A percentile compares a stretch with the other conserved stretches of the same genome.
Conservation (phyloP, 108 stramenopile genomes). For the Skeletonema potamos region DNA sequence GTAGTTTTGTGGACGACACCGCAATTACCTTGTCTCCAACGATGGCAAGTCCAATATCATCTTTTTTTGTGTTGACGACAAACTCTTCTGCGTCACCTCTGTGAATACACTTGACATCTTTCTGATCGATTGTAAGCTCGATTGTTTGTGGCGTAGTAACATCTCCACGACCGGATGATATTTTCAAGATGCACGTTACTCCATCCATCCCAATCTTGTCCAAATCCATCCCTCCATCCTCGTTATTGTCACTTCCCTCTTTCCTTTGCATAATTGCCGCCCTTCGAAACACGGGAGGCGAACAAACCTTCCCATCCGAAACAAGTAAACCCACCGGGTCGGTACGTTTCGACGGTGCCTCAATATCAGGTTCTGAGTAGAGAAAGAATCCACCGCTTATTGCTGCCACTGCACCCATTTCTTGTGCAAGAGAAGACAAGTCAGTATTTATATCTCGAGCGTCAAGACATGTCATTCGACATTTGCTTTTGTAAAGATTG, state of each 20-base stretch:
- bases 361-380: conserved; percentile 42
- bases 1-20: neutral
- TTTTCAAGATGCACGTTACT: conserved; percentile 7
- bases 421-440: conserved; percentile 5
- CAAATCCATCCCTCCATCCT: neutral
- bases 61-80: neutral
- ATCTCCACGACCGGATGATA: neutral
- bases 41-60: conserved; percentile 23
- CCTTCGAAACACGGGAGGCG: conserved; percentile 34
- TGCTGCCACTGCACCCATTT: conserved; percentile 31
- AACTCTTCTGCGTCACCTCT: conserved; percentile 13
- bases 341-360: conserved; percentile 26
- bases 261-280: conserved; percentile 21
- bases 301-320: conserved; percentile 22
- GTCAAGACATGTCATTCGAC: conserved; percentile 31
- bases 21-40: conserved; percentile 26
- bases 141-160: neutral
- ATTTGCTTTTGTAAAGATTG: neutral
- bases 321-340: conserved; percentile 49
- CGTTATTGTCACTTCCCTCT: neutral
- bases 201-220: conserved; percentile 27
- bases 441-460: conserved; percentile 20
- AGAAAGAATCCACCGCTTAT: conserved; percentile 53
- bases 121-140: conserved; percentile 5
- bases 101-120: conserved; percentile 7